Base-by-base conservation (phyloP, 805 yeast genomes). In the Cyberlindnera euphorbiae region DNA sequence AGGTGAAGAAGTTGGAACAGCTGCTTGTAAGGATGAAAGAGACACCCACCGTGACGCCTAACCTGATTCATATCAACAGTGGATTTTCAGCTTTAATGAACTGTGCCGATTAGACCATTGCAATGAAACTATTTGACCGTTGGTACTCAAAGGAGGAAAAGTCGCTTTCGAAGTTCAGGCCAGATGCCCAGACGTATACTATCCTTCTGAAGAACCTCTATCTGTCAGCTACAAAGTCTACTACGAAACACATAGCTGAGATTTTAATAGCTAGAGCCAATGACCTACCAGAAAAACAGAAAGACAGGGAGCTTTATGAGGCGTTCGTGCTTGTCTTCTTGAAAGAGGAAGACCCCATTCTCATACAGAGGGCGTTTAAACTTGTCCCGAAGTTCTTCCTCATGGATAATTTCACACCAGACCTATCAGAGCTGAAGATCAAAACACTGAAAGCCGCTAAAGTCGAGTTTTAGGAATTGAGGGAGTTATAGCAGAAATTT, bases 31-130 rank as follows among this genome's bases (percentile, higher is more conserved):
- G 45, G 9, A 53, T 63, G 24, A 52, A 35, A 15, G 35, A 36
- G n/a, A 26, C 61, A 3, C 49, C 51, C 22, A 57, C 52, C n/a
- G 36, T 53, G 5, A 45, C 50, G 5, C 43, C 69, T 8, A 63
- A 69, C 21, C 55, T 56, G 15, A 63, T 61, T 6, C 75, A 69
- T 45, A 59, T 67, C 14, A 75, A 74, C 46, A 60, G 78, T 17
- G 67, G 65, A 0, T 46, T 75, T 34, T 58, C 64, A 18, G 73
- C 75, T 0, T 44, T 74, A 19, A 47, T 70, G 32, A 64, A 63
- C 33, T 63, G 72, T 22, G 49, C 44, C 6, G 66, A 68, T 38
- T 56, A 63, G 10, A 59, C 59, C 0, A 44, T 54, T 10, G 67
- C 69, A 0, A 53, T 70, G 30, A 52, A 62, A n/a, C 44, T 72